Evolutionary conservation across 306 rosid species (phyloP).

Genomic region (Castanea mollissima): DNA sequence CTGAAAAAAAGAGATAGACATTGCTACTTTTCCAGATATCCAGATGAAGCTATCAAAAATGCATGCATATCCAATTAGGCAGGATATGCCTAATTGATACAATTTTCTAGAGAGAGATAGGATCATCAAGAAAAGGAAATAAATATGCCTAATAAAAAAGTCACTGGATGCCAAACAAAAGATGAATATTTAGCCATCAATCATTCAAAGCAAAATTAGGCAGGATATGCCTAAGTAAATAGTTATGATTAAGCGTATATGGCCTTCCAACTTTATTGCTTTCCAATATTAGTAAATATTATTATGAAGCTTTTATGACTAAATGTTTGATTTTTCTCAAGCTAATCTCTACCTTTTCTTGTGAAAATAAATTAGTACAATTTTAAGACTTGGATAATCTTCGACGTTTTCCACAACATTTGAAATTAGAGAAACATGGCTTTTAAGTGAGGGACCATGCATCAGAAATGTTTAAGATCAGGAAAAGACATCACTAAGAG

Average conservation of each 20-base stretch:
- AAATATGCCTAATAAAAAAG: neutral
- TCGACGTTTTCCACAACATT: too few species aligned
- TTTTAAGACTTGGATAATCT: too few species aligned
- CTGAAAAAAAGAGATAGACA: too few species aligned
- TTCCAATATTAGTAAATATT: neutral
- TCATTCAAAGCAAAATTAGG: neutral
- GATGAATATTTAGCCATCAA: neutral
- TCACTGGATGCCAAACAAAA: neutral
- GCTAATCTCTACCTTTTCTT: neutral
- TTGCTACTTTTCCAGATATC: neutral
- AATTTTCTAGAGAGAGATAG: neutral
- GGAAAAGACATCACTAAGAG: too few species aligned
- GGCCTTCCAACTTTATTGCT: neutral
- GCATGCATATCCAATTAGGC: neutral
- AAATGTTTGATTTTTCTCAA: neutral
- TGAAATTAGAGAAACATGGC: too few species aligned
- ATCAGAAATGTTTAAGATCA: too few species aligned
- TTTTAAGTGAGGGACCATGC: too few species aligned
- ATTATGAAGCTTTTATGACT: neutral
- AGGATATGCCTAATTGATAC: too few species aligned
- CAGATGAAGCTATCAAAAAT: neutral
- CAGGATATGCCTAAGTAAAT: neutral
- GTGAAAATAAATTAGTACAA: too few species aligned
- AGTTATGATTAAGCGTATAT: neutral
- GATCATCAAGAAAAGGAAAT: neutral